Evolutionary conservation across 805 yeast species (phyloP).

Genomic region (Metschnikowia henanensis): DNA sequence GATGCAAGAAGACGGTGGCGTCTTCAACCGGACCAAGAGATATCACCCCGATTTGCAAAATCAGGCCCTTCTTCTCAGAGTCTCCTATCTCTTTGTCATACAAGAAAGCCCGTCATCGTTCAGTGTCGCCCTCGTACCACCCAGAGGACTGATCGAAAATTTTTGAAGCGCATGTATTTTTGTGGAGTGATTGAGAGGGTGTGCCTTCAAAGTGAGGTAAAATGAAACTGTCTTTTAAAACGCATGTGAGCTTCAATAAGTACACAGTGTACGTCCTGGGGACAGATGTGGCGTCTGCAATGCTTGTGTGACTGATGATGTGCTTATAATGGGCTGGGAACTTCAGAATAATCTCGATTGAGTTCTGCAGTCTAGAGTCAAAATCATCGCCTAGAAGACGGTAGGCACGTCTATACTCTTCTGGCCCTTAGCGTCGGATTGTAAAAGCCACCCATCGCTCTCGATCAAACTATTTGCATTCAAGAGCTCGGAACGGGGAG

Average conservation of each 20-base stretch:
- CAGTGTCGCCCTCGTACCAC: no score
- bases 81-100: no score
- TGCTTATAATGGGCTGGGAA: conserved; percentile 58
- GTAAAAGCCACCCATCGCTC: conserved; percentile 32
- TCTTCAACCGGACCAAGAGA: no score
- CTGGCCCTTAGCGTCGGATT: conserved; percentile 29
- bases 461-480: no score
- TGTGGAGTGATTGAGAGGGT: conserved; percentile 13
- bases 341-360: conserved; percentile 49
- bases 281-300: conserved; percentile 61
- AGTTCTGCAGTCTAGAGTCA: conserved; percentile 41
- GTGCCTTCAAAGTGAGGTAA: conserved; percentile 32
- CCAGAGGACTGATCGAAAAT: conserved; percentile 25
- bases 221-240: conserved; percentile 47
- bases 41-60: no score
- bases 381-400: conserved; percentile 73
- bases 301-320: conserved; percentile 67
- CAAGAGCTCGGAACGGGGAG: no score
- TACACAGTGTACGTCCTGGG: conserved; percentile 55
- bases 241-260: conserved; percentile 55
- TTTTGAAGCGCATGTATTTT: conserved; percentile 36
- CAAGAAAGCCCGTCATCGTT: no score
- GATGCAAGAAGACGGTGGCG: no score
- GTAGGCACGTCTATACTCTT: conserved; percentile 56
- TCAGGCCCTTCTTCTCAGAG: no score